Conservation (phyloP, 2,329 filamentous ascomycete genomes). For the Epichloe hybrida region DNA sequence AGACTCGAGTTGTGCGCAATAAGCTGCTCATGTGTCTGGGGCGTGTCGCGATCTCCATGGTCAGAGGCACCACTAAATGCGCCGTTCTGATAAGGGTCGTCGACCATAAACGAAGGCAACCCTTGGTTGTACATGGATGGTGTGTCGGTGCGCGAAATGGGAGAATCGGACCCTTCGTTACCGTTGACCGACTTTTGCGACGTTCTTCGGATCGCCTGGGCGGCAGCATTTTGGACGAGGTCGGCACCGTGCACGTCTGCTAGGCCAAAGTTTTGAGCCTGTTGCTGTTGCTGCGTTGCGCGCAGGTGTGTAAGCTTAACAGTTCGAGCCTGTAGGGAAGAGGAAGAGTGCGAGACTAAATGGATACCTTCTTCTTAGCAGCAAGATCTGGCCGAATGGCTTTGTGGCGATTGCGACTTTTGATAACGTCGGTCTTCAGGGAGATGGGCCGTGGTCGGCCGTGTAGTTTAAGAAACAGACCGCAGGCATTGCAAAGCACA, state of each 20-base stretch:
- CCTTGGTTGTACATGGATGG: constrained; percentile 63
- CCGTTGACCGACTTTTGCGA: constrained; percentile 62
- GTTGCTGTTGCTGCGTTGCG: constrained; percentile 20
- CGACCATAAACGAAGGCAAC: constrained; percentile 67
- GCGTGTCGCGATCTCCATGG: constrained; percentile 51
- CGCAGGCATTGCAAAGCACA: constrained; percentile 96
- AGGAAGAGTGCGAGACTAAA: not conserved
- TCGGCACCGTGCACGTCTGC: constrained; percentile 46
- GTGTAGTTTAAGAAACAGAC: constrained; percentile 93
- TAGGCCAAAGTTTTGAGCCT: constrained; percentile 24
- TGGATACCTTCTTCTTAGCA: constrained; percentile 68
- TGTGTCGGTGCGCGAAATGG: constrained; percentile 66
- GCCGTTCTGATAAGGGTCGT: constrained; percentile 50
- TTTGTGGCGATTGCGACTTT: constrained; percentile 96
- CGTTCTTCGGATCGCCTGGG: constrained; percentile 40
- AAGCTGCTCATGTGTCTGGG: constrained; percentile 69
- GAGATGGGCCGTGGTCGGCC: constrained; percentile 86
- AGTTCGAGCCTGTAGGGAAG: not conserved
- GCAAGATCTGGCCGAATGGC: constrained; percentile 64
- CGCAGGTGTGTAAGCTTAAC: not conserved
- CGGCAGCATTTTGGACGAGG: constrained; percentile 35
- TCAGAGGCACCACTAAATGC: constrained; percentile 19
- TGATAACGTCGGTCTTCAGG: constrained; percentile 98
- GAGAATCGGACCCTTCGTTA: constrained; percentile 62
- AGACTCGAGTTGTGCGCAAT: constrained; percentile 69